Percentiles rank a stretch among this genome's conserved stretches.
Conservation (phyloP, 345 rosid species). For the Hibiscus mutabilis region DNA sequence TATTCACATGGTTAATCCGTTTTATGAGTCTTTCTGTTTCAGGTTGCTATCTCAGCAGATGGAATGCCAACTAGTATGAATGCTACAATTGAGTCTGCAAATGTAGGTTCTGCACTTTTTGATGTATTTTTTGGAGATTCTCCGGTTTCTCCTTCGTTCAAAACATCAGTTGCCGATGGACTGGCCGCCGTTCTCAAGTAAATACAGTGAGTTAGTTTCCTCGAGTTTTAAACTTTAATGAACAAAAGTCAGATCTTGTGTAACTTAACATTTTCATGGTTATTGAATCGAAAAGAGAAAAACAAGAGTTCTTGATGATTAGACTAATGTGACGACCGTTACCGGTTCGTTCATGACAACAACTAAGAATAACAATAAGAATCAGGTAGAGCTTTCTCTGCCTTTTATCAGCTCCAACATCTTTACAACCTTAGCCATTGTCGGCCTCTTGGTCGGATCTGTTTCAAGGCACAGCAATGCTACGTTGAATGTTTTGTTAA, state of each 20-base stretch:
- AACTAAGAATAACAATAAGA: not conserved
- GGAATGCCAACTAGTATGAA: slow-evolving; percentile 45
- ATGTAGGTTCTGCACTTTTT: slow-evolving; percentile 54
- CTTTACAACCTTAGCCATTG: slow-evolving; percentile 76
- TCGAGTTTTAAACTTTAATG: not conserved
- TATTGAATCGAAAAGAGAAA: not conserved
- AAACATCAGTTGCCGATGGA: slow-evolving; percentile 52
- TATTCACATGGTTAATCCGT: not conserved
- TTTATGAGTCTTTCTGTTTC: not conserved
- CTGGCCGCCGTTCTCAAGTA: slow-evolving; percentile 41
- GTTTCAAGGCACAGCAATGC: slow-evolving; percentile 74
- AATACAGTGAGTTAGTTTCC: slow-evolving; percentile 9
- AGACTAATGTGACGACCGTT: not conserved
- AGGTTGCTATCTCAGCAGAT: slow-evolving; percentile 60
- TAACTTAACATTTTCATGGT: not conserved
- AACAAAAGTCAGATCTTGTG: not conserved
- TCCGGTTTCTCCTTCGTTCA: slow-evolving; percentile 77
- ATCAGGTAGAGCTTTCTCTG: slow-evolving; percentile 22
- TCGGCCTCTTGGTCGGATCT: slow-evolving; percentile 64
- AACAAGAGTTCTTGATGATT: not conserved
- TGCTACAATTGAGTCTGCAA: slow-evolving; percentile 58
- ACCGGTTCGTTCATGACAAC: no score
- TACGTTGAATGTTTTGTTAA: slow-evolving; percentile 42
- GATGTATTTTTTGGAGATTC: slow-evolving; percentile 72
- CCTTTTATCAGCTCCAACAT: slow-evolving; percentile 53